A percentile compares a stretch with the other conserved stretches of the same genome.
Evolutionary conservation across 352 stramenopile species (phyloP).

Genomic region (Aphanomyces astaci): DNA sequence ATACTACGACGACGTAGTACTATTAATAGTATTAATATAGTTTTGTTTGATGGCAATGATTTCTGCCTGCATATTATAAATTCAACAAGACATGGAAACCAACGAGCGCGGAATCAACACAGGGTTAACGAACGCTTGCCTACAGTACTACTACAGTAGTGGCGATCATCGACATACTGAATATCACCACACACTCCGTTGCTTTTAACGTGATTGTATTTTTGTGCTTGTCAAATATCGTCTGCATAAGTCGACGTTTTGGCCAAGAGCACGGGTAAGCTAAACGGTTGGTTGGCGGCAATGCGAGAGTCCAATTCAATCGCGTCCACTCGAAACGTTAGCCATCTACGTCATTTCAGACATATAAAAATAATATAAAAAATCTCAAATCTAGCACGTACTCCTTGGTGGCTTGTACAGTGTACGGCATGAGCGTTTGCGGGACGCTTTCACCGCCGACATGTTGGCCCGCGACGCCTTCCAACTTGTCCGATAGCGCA

Average conservation of each 20-base stretch:
- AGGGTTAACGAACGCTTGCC: no score
- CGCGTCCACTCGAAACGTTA: constrained; percentile 74
- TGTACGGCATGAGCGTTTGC: constrained; percentile 65
- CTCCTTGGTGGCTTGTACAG: constrained; percentile 80
- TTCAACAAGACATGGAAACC: no score
- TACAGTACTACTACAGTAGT: no score
- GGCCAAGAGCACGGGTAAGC: constrained; percentile 77
- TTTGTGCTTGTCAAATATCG: constrained; percentile 46
- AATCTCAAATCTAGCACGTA: constrained; percentile 32
- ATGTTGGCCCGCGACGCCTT: constrained; percentile 74
- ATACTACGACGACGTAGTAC: no score
- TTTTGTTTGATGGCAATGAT: no score
- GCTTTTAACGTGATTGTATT: no score
- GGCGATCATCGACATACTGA: no score
- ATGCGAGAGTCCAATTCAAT: constrained; percentile 84
- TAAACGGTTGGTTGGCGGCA: constrained; percentile 60
- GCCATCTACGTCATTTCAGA: constrained; percentile 69
- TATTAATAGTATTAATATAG: no score
- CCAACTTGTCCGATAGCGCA: constrained; percentile 64
- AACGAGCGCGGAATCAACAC: no score
- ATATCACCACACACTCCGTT: no score
- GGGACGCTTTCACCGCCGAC: constrained; percentile 50
- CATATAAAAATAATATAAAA: background rate
- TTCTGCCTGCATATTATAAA: no score
- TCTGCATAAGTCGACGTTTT: constrained; percentile 83